Evolutionary conservation across 2,329 filamentous ascomycete genomes (phyloP).

Genomic region (Ramichloridium luteum): DNA sequence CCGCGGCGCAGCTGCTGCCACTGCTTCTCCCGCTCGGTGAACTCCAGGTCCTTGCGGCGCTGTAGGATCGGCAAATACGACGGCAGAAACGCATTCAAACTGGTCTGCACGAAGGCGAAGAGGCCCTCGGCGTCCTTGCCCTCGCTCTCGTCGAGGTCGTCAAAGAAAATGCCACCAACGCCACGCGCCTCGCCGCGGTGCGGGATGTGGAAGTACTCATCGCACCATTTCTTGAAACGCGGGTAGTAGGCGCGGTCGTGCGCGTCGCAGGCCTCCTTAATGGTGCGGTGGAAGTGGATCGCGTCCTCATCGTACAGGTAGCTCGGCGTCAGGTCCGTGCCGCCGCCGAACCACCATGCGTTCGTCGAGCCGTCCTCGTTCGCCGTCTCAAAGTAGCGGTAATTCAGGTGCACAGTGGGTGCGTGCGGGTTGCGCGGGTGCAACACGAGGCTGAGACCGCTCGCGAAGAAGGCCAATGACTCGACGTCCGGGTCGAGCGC

Average conservation of each 20-base stretch:
- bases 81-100: constrained; percentile 75
- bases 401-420: constrained; percentile 94
- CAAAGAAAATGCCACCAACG: constrained; percentile 95
- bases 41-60: constrained; percentile 83
- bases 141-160: constrained; percentile 80
- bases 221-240: constrained; percentile 95
- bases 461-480: constrained; percentile 86
- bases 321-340: constrained; percentile 80
- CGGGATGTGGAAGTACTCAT: constrained; percentile 91
- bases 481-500: constrained; percentile 69
- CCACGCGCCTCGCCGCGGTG: constrained; percentile 80
- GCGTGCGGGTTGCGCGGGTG: constrained; percentile 95
- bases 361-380: constrained; percentile 68
- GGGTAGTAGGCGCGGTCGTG: constrained; percentile 89
- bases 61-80: constrained; percentile 83
- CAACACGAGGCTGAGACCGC: constrained; percentile 81
- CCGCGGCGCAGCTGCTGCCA: constrained; percentile 94
- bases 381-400: constrained; percentile 95
- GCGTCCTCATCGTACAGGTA: constrained; percentile 97
- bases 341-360: constrained; percentile 97
- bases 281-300: constrained; percentile 86
- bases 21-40: constrained; percentile 70
- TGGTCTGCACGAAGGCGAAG: constrained; percentile 80
- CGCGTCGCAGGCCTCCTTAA: constrained; percentile 86
- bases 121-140: constrained; percentile 80